Conservation (phyloP, 805 yeast genomes). For the Saccharomycopsis sp. region DNA sequence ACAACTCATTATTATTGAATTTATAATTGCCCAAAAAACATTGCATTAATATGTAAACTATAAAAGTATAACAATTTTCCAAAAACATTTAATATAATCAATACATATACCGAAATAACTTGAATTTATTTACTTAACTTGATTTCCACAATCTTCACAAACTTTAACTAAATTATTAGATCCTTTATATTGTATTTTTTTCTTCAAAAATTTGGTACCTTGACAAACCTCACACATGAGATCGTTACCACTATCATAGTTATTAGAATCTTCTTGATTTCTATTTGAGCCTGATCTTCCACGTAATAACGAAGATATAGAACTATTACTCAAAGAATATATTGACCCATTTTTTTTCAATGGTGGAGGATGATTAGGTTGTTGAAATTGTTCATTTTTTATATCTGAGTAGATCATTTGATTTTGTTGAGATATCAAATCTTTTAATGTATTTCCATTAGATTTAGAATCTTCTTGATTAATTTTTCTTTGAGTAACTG, state of each 20-base stretch:
- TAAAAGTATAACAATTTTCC: too few relatives aligned
- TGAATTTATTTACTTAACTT: neutral
- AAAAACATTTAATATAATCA: too few relatives aligned
- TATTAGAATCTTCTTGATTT: neutral
- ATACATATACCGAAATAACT: too few relatives aligned
- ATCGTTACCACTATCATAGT: neutral
- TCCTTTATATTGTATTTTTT: slow-evolving; percentile 11
- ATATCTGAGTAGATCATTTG: neutral
- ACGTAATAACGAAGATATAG: slow-evolving; percentile 2
- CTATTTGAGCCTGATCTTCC: slow-evolving; percentile 6
- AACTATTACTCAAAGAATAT: slow-evolving; percentile 6
- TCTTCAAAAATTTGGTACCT: slow-evolving; percentile 9
- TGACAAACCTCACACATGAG: slow-evolving; percentile 13
- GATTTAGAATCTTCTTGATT: too few relatives aligned
- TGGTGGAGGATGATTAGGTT: neutral
- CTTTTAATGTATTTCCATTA: neutral
- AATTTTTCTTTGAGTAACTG: too few relatives aligned
- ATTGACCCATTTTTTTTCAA: slow-evolving; percentile 3
- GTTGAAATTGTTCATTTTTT: slow-evolving; percentile 1
- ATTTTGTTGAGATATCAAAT: neutral
- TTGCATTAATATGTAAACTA: too few relatives aligned
- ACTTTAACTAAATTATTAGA: neutral
- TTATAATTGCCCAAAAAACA: too few relatives aligned
- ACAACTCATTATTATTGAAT: too few relatives aligned
- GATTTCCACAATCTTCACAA: slow-evolving; percentile 16